Evolutionary conservation across 495 filamentous ascomycete genomes (phyloP).

Genomic region (Rostrohypoxylon terebratum): DNA sequence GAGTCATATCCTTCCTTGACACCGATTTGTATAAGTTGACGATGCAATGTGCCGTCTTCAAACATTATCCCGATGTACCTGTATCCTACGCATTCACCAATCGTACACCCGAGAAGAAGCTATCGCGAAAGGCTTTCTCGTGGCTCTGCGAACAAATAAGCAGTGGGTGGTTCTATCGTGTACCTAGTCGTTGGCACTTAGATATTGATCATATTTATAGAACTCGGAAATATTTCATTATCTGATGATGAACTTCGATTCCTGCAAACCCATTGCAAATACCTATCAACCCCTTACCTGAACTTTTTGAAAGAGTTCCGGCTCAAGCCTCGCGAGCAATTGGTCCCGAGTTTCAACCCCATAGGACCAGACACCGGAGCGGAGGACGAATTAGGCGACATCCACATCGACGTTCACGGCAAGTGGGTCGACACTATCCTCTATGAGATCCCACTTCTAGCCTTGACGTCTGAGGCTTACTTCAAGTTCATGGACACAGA

Average conservation of each 20-base stretch:
- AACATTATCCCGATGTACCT: constrained; percentile 84
- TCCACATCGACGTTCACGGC: constrained; percentile 79
- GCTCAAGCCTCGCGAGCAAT: constrained; percentile 81
- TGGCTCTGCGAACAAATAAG: constrained; percentile 88
- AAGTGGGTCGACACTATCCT: constrained; percentile 95
- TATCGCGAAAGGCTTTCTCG: constrained; percentile 81
- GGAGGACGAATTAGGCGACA: constrained; percentile 76
- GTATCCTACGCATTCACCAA: constrained; percentile 96
- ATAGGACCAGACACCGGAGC: constrained; percentile 69
- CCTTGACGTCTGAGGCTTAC: constrained; percentile 93
- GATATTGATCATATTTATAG: constrained; percentile 53
- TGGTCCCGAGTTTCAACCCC: constrained; percentile 76
- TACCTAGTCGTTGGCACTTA: constrained; percentile 16
- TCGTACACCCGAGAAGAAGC: constrained; percentile 90
- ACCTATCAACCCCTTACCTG: constrained; percentile 81
- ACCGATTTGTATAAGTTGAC: constrained; percentile 99
- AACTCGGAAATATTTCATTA: constrained; percentile 80
- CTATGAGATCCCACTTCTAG: constrained; percentile 95
- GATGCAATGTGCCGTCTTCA: constrained; percentile 96
- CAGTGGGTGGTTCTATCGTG: constrained; percentile 62
- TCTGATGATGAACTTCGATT: constrained; percentile 82
- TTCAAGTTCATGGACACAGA: constrained; percentile 94
- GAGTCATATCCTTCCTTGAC: constrained; percentile 91
- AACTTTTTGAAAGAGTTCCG: constrained; percentile 82
- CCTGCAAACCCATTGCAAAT: constrained; percentile 82